Percentiles rank a stretch among this genome's conserved stretches.
Evolutionary conservation across 192 early-diverging fungal genomes (phyloP).

Genomic region (Phycomyces blakesleeanus): DNA sequence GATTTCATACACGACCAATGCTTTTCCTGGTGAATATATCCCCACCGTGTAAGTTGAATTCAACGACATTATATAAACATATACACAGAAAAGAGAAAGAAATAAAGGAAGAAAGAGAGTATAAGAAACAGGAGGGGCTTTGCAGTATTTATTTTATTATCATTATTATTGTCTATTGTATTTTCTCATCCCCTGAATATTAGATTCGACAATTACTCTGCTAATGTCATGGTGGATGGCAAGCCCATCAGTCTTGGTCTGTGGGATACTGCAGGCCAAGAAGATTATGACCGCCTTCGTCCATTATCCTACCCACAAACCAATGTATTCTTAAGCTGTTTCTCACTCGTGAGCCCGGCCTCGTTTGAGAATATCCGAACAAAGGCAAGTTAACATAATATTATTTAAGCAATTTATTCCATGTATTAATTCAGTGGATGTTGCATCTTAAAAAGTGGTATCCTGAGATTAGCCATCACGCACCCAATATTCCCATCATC

Average conservation of each 20-base stretch:
- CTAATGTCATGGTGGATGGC: slow-evolving; percentile 98
- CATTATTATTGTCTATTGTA: not conserved
- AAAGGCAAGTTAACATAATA: slow-evolving; percentile 21
- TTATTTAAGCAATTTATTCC: no score
- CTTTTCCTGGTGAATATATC: slow-evolving; percentile 99
- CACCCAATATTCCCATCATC: slow-evolving; percentile 88
- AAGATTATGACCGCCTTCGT: slow-evolving; percentile 97
- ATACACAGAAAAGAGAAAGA: no score
- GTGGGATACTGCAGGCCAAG: slow-evolving; percentile 99
- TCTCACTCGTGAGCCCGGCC: slow-evolving; percentile 28
- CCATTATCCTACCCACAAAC: slow-evolving; percentile 98
- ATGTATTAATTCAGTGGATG: no score
- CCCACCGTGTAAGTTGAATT: slow-evolving; percentile 97
- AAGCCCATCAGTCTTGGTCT: slow-evolving; percentile 98
- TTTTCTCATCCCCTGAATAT: not conserved
- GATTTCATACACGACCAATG: slow-evolving; percentile 98
- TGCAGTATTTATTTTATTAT: not conserved
- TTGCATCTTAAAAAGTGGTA: slow-evolving; percentile 75
- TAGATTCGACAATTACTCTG: slow-evolving; percentile 98
- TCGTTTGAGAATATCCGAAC: slow-evolving; percentile 30
- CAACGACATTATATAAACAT: not conserved
- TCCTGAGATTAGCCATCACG: slow-evolving; percentile 95
- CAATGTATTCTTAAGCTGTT: slow-evolving; percentile 77
- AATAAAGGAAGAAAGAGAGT: not conserved
- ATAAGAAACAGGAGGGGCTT: not conserved